phyloP scores from a whole-genome alignment of 768 basidiomycete species.

The Phaeotremella skinneri region DNA sequence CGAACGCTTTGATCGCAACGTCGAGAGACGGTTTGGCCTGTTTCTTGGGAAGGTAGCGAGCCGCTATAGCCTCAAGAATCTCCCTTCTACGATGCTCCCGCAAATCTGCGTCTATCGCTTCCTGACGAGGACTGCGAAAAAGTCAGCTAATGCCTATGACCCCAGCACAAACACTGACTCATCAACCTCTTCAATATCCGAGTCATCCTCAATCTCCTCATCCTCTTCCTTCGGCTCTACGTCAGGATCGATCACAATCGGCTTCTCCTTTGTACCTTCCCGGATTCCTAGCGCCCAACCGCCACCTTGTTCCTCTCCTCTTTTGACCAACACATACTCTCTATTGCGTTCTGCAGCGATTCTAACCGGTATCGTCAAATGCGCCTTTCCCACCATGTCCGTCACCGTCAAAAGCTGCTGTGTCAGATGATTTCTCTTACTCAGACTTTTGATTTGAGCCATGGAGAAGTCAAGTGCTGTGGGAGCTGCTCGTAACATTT shows the following conservation, averaged over 20 bases:
- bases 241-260: conserved; percentile 80
- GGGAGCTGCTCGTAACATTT: conserved; percentile 73
- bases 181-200: conserved; percentile 26
- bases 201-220: conserved; percentile 44
- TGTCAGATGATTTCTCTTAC: conserved; percentile 83
- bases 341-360: conserved; percentile 93
- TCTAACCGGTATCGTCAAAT: conserved; percentile 80
- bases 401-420: conserved; percentile 90
- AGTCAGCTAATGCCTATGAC: too few species aligned
- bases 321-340: conserved; percentile 92
- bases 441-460: conserved; percentile 86
- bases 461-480: conserved; percentile 95
- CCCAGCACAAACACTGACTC: conserved; percentile 4
- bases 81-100: conserved; percentile 42
- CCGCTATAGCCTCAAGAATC: conserved; percentile 46
- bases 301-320: conserved; percentile 70
- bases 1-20: conserved; percentile 38
- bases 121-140: neutral
- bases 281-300: conserved; percentile 94
- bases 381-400: conserved; percentile 82
- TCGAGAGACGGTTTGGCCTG: conserved; percentile 26
- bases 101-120: conserved; percentile 34
- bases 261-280: conserved; percentile 79
- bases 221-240: conserved; percentile 44
- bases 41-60: conserved; percentile 42